Conservation (phyloP, 2,329 filamentous ascomycete genomes). For the Diaporthe vaccinii region DNA sequence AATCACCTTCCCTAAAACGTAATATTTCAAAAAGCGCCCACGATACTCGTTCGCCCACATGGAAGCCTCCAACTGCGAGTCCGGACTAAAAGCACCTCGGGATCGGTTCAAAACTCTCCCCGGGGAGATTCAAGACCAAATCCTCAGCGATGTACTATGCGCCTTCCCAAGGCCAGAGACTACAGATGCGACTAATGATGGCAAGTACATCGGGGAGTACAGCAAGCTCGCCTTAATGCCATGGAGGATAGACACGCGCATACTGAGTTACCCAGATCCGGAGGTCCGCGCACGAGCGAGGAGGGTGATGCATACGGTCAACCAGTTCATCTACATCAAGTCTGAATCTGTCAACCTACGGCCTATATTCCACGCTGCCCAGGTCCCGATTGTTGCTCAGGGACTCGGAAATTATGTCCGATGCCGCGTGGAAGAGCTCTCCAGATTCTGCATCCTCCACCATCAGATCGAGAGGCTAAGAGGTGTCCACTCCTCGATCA, state of each 20-base stretch:
- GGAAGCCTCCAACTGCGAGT: background rate
- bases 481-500: background rate
- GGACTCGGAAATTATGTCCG: background rate
- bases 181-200: background rate
- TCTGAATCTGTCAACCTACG: background rate
- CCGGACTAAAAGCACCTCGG: background rate
- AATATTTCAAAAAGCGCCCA: background rate
- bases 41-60: background rate
- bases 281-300: background rate
- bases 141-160: background rate
- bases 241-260: background rate
- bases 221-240: background rate
- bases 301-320: background rate
- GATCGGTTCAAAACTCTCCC: background rate
- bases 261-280: background rate
- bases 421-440: background rate
- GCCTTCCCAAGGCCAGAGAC: background rate
- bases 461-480: slow-evolving; percentile 3
- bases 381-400: background rate
- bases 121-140: background rate
- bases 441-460: background rate
- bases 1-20: background rate
- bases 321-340: background rate
- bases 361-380: background rate
- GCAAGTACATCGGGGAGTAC: background rate